Evolutionary conservation across 169 alveolate genomes (phyloP), one percentile per base, ranked within the genome.

Genomic region (Plasmodium coatneyi): DNA sequence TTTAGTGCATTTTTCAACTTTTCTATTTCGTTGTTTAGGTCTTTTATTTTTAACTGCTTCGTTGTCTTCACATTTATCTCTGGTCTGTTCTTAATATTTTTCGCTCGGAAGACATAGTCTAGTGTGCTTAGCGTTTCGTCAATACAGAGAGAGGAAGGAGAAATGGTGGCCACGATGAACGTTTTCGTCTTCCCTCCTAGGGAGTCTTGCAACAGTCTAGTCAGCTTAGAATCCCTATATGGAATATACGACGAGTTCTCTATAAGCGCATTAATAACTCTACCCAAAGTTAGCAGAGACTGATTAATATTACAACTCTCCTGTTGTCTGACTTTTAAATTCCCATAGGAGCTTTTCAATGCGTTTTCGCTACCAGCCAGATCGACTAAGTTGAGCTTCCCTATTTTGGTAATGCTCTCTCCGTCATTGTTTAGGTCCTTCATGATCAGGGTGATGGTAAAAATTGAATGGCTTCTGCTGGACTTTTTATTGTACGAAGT

Each of bases 121-220:
- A 98, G 82, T 5, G 99, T 98, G 70, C 98, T 95, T 25, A 97
- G 82, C 10, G 99, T 97, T 96, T 98, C 99, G 86, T 98, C 99
- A 70, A 95, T 96, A 52, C 98, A 97, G 30, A 96, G 95, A 54
- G 98, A 98, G 36, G 99, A 98, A 32, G 99, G 98, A 1, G 98
- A 97, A 36, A 98, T 97, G 25, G 98, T 98, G 0, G 99, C 99
- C 71, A 98, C 97, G 97, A 99, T 97, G 19, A 98, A 98, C 0
- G 99, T 98, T 92, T 98, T 98, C 5, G 99, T 97, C 71, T 98
- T 97, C 0, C 99, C 99, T n/a, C 99, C 99, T 52, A 99, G 95
- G 0, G 99, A 97, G 92, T 98, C 99, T 87, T 98, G 97, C 54
- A 99, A 95, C 16, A 98, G 80, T 92, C 99, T 96, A 3, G 99